phyloP scores from a whole-genome alignment of 768 basidiomycete species.

The Lentinula guzmanii region DNA sequence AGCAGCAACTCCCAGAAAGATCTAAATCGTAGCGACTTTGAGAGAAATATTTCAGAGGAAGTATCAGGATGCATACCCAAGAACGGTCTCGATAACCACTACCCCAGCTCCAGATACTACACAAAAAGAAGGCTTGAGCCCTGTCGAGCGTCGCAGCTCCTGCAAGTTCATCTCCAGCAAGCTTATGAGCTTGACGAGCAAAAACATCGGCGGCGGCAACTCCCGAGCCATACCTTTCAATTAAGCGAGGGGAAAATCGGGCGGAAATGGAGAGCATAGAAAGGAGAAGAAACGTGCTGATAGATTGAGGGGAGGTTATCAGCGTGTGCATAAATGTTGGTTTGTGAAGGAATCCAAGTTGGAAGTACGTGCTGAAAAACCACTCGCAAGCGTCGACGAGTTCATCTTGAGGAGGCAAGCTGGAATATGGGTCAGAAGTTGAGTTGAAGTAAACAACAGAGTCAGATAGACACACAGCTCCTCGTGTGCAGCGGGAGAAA shows the following conservation, averaged over 20 bases:
- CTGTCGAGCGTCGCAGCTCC: conserved; percentile 8
- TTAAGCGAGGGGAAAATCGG: conserved; percentile 8
- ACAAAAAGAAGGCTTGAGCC: conserved; percentile 10
- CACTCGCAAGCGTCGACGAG: conserved; percentile 10
- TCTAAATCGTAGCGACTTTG: neutral
- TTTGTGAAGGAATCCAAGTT: conserved; percentile 9
- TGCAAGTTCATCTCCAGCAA: conserved; percentile 7
- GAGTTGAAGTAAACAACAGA: neutral
- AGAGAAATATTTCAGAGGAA: neutral
- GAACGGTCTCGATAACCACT: conserved; percentile 10
- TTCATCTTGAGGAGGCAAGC: conserved; percentile 8
- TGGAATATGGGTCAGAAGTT: neutral
- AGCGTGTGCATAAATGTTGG: conserved; percentile 12
- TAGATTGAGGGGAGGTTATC: conserved; percentile 4
- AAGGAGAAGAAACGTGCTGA: conserved; percentile 9
- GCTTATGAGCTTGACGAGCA: conserved; percentile 8
- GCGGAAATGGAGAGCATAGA: conserved; percentile 11
- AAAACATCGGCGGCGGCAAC: conserved; percentile 8
- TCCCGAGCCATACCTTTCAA: conserved; percentile 7
- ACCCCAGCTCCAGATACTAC: conserved; percentile 10
- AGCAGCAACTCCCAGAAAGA: conserved; percentile 9
- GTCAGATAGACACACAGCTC: conserved; percentile 3
- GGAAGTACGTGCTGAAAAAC: conserved; percentile 11
- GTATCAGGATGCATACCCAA: neutral
- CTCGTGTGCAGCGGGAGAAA: neutral